Percentiles rank a stretch among this genome's conserved stretches.
phyloP scores from a whole-genome alignment of 164 flowering plant genomes.

The Taxillus chinensis region DNA sequence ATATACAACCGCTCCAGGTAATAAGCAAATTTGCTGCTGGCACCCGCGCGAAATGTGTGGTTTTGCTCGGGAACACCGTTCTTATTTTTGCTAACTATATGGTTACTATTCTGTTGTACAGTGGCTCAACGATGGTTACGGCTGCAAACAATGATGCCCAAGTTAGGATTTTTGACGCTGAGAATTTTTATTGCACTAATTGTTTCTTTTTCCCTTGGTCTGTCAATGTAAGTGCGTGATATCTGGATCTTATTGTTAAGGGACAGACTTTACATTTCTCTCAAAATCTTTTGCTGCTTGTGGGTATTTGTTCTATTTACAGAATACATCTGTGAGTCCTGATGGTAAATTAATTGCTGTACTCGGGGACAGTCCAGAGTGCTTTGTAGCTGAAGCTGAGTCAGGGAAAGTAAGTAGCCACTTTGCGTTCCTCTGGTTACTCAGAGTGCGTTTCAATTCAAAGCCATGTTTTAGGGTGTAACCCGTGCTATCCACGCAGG shows the following conservation, averaged over 20 bases:
- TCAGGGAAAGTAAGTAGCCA: slow-evolving; percentile 54
- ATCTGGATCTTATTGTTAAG: not conserved
- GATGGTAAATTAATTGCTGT: slow-evolving; percentile 77
- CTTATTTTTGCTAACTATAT: no score
- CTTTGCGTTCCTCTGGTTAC: not conserved
- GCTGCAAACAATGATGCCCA: slow-evolving; percentile 78
- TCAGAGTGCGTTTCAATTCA: no score
- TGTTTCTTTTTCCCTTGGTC: slow-evolving; percentile 68
- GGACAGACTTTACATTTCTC: not conserved
- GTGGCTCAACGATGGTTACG: slow-evolving; percentile 57
- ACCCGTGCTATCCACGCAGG: slow-evolving; percentile 21
- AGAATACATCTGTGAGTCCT: slow-evolving; percentile 78
- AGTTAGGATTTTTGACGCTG: slow-evolving; percentile 62
- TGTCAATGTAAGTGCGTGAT: slow-evolving; percentile 58
- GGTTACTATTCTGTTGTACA: slow-evolving; percentile 14
- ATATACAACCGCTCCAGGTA: slow-evolving; percentile 41
- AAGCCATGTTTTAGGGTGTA: not conserved
- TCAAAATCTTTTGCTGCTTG: not conserved
- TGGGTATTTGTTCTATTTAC: slow-evolving; percentile 6
- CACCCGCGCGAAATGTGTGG: not conserved
- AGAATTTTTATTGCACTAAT: slow-evolving; percentile 37
- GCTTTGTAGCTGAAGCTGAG: slow-evolving; percentile 66
- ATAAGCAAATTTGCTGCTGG: slow-evolving; percentile 2
- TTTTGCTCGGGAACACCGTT: no score
- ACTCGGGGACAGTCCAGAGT: slow-evolving; percentile 74